These are phyloP conservation scores for Nevesoporus exiguus DNA, from an alignment of 768 basidiomycete genomes.

Conservation along the genomic window DNA sequence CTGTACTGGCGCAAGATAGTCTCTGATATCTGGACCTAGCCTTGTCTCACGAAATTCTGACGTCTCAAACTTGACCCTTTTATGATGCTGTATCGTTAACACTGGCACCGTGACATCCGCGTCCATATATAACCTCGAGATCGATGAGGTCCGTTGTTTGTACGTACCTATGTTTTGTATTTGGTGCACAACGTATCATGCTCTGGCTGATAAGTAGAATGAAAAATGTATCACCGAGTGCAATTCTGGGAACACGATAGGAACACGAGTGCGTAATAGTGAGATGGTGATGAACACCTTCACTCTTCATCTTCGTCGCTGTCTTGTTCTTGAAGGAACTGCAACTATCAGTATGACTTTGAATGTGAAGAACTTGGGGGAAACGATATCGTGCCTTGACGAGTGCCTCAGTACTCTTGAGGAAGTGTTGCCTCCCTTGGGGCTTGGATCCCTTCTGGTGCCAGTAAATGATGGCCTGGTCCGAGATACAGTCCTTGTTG, in stretches of 20 bases:
- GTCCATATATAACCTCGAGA: background rate
- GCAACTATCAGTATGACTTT: constrained; percentile 39
- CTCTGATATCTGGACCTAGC: background rate
- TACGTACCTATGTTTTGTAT: constrained; percentile 3
- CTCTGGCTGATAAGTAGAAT: background rate
- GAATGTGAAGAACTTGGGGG: background rate
- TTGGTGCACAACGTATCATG: background rate
- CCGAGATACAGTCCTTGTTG: constrained; percentile 93
- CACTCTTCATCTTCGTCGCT: constrained; percentile 58
- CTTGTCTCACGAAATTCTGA: background rate
- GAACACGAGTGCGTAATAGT: constrained; percentile 13
- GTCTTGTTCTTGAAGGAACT: constrained; percentile 89
- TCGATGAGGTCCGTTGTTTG: background rate
- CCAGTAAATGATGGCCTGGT: constrained; percentile 98
- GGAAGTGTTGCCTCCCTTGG: constrained; percentile 92
- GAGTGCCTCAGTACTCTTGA: constrained; percentile 81
- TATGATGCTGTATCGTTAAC: constrained; percentile 3
- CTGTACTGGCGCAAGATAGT: background rate
- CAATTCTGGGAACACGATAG: constrained; percentile 15
- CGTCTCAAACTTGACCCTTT: background rate
- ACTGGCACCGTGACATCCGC: background rate
- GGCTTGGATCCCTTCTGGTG: constrained; percentile 94
- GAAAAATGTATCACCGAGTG: constrained; percentile 11
- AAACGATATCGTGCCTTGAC: constrained; percentile 63
- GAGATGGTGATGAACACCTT: background rate